phyloP scores from a whole-genome alignment of 495 filamentous ascomycete species.

The Daldinia caldariorum region DNA sequence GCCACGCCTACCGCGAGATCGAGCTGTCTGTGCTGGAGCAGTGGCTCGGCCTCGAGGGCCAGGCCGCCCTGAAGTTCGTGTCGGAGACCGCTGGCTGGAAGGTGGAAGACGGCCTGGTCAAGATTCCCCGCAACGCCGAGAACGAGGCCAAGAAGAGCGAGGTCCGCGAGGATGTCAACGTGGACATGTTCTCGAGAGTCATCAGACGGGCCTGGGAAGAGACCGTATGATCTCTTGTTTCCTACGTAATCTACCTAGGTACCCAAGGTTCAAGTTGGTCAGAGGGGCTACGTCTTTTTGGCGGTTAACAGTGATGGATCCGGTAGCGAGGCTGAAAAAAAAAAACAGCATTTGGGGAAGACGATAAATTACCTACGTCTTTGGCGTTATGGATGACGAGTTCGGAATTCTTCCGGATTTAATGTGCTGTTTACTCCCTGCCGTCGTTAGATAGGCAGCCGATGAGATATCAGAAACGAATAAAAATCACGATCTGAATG shows the following conservation, averaged over 20 bases:
- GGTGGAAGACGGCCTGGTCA: constrained; percentile 65
- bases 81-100: constrained; percentile 88
- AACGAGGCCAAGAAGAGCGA: constrained; percentile 98
- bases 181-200: constrained; percentile 85
- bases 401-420: constrained; percentile 20
- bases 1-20: constrained; percentile 88
- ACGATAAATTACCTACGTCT: constrained; percentile 22
- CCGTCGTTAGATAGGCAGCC: constrained; percentile 24
- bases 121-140: constrained; percentile 92
- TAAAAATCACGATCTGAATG: constrained; percentile 34
- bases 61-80: constrained; percentile 81
- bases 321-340: constrained; percentile 20
- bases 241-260: too few species aligned
- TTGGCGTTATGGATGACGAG: constrained; percentile 38
- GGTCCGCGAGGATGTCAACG: constrained; percentile 94
- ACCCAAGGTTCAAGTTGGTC: too few species aligned
- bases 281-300: neutral
- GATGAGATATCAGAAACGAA: constrained; percentile 33
- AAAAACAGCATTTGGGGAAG: constrained; percentile 38
- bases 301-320: constrained; percentile 16
- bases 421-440: constrained; percentile 13
- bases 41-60: constrained; percentile 83
- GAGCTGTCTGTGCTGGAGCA: constrained; percentile 77
- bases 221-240: constrained; percentile 65
- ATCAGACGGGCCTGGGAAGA: constrained; percentile 92